Conservation (phyloP, 1,139 yeast species). For the Pichia sp. region DNA sequence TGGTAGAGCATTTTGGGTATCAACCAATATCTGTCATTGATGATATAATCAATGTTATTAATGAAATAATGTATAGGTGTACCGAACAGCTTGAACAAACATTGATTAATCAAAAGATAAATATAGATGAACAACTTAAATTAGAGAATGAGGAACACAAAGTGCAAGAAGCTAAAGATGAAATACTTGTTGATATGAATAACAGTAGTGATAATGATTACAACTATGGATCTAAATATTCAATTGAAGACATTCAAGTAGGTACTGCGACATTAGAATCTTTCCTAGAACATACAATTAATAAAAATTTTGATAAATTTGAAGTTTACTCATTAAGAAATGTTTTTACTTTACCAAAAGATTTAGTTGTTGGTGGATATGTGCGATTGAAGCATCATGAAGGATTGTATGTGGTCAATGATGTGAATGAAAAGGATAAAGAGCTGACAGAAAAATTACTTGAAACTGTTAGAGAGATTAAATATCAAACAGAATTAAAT, state of each 20-base stretch:
- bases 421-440: constrained; percentile 20
- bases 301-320: constrained; percentile 76
- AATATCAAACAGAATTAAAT: constrained; percentile 41
- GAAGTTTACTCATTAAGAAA: constrained; percentile 79
- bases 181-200: not conserved
- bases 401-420: constrained; percentile 35
- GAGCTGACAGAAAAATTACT: constrained; percentile 36
- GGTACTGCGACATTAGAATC: constrained; percentile 84
- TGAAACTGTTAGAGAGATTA: constrained; percentile 24
- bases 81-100: constrained; percentile 73
- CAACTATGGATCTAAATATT: constrained; percentile 17
- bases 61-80: constrained; percentile 77
- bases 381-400: constrained; percentile 64
- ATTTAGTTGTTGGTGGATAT: constrained; percentile 62
- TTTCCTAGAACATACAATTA: constrained; percentile 69
- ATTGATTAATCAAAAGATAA: constrained; percentile 35
- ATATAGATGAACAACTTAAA: constrained; percentile 15
- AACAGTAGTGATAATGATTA: not conserved
- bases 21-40: constrained; percentile 85
- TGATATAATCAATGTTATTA: constrained; percentile 84
- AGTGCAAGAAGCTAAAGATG: not conserved
- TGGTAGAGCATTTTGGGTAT: constrained; percentile 83
- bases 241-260: constrained; percentile 47
- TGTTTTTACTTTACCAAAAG: constrained; percentile 63
- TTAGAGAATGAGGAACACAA: constrained; percentile 8